These are phyloP conservation scores for Arthrobotrys musiformis DNA, from an alignment of 2,329 filamentous ascomycete genomes.

Conservation along the genomic window DNA sequence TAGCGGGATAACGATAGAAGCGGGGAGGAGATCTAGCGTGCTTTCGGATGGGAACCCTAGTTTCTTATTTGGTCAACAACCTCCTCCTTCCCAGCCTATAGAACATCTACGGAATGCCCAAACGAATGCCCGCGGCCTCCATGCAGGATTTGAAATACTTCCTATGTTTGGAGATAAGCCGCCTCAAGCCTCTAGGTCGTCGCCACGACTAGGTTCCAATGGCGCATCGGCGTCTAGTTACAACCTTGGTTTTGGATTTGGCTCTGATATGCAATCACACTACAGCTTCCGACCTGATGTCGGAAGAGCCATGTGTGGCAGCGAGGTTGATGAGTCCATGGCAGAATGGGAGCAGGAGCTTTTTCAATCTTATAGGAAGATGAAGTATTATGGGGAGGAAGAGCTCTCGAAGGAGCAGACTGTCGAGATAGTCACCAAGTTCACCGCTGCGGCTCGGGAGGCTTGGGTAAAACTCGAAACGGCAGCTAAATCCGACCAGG, in stretches of 20 bases:
- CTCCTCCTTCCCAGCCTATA: neutral
- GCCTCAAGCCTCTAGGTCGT: constrained; percentile 41
- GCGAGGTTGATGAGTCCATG: constrained; percentile 48
- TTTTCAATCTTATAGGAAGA: constrained; percentile 49
- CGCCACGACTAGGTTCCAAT: constrained; percentile 35
- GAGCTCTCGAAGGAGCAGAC: constrained; percentile 47
- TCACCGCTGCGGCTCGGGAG: constrained; percentile 38
- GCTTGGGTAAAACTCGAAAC: constrained; percentile 42
- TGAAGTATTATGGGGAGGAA: constrained; percentile 54
- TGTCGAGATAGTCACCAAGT: constrained; percentile 43
- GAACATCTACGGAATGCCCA: constrained; percentile 25
- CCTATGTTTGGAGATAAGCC: constrained; percentile 53
- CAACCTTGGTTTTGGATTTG: constrained; percentile 44
- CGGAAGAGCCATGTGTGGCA: constrained; percentile 13
- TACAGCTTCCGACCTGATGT: constrained; percentile 46
- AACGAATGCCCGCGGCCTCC: constrained; percentile 34
- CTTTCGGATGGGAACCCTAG: neutral
- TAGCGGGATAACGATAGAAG: neutral
- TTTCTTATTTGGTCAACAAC: neutral
- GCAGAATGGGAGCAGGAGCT: constrained; percentile 51
- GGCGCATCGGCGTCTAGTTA: constrained; percentile 28
- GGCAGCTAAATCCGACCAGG: constrained; percentile 29
- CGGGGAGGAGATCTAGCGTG: neutral
- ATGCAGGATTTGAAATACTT: constrained; percentile 47
- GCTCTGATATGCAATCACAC: constrained; percentile 31